phyloP scores from a whole-genome alignment of 2,329 filamentous ascomycete species.

The Pestalotiopsis sp. region DNA sequence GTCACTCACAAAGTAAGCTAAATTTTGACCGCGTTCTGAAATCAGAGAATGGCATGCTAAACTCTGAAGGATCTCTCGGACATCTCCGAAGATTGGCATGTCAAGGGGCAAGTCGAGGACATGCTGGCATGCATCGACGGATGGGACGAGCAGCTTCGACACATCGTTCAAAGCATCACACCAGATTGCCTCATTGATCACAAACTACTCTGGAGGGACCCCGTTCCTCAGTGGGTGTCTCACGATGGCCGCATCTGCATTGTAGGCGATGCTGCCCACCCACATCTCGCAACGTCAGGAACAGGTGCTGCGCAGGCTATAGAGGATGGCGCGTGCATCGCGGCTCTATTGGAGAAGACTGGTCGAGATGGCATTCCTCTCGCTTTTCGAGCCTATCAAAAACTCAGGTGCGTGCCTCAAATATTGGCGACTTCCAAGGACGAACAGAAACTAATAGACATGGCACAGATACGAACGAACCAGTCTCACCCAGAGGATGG shows the following conservation, averaged over 20 bases:
- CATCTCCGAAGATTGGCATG: not conserved
- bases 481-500: slow-evolving; percentile 50
- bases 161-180: not conserved
- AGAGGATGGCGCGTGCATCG: not conserved
- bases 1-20: not conserved
- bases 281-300: not conserved
- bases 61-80: not conserved
- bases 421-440: not conserved
- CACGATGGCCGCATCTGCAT: not conserved
- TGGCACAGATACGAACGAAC: slow-evolving; percentile 45
- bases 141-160: not conserved
- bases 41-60: not conserved
- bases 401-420: slow-evolving; percentile 21
- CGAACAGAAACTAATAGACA: not conserved
- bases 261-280: not conserved
- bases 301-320: not conserved
- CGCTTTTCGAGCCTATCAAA: not conserved
- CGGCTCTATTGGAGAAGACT: not conserved
- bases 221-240: not conserved
- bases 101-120: not conserved
- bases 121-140: not conserved
- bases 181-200: not conserved
- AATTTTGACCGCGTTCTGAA: not conserved
- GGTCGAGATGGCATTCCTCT: not conserved
- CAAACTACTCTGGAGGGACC: not conserved